Evolutionary conservation across 306 rosid species (phyloP), one percentile per base, ranked within the genome.

Genomic region (Albizia julibrissin): DNA sequence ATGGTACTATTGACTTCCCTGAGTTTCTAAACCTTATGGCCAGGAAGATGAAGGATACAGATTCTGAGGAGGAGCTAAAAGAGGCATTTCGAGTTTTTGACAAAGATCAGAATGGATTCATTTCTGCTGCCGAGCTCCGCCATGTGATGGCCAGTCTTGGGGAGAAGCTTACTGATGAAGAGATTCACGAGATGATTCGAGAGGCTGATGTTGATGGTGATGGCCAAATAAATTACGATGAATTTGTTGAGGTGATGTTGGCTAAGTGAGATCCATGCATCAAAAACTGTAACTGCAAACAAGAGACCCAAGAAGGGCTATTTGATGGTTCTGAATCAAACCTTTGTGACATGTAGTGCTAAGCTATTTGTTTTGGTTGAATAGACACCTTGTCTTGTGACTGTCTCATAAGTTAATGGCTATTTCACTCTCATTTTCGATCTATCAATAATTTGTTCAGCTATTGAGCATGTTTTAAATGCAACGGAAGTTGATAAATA

Each of bases 61-160:
- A 91, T 80, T 92, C 97, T 0, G 97, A 92, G 92, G 97, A 92
- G 85, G 97, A 92, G 85, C 89, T 92, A 74, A 92, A 92, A 64
- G 97, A 91, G 81, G 97, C 97, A 9, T 92, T 92, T 75, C 84
- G 97, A n/a, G 97, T 92, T 58, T 92, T 92, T 24, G 97, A 90
- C 87, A 92, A 92, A 86, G 94, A 92, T 67, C 94, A 89, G 82
- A 92, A 92, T n/a, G 94, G 94, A 3, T 92, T 92, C 91, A 92
- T 92, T 69, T 92, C 97, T 73, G 97, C 97, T 21, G 97, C 97
- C 14, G 97, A 92, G 85, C 89, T 92, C 43, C 97, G 94, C 82
- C 97, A 91, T 75, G 94, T 90, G 81, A 92, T 92, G 97, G 89
- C 97, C 69, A 92, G 90, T 84, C 94, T 92, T 4, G 97, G 97